phyloP scores from a whole-genome alignment of 2,329 filamentous ascomycete genomes.

The Penicillium frequentans region DNA sequence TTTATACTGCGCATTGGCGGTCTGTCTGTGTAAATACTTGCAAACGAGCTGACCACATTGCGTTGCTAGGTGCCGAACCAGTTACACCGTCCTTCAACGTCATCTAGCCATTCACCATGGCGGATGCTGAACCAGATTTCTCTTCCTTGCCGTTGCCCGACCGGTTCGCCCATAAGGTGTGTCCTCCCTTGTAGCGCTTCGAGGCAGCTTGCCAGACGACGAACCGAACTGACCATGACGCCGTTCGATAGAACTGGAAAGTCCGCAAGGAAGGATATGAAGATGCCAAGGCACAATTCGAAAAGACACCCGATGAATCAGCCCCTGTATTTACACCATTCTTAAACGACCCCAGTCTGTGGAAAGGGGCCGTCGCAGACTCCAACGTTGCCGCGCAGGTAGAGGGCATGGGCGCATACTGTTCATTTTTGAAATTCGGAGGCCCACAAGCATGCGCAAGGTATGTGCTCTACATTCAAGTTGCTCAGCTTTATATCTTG shows the following conservation, averaged over 20 bases:
- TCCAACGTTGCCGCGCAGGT: constrained; percentile 97
- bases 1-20: background rate
- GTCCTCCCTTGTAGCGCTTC: constrained; percentile 1
- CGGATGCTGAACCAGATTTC: constrained; percentile 45
- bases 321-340: constrained; percentile 87
- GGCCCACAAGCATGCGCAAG: constrained; percentile 75
- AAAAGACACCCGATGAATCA: constrained; percentile 77
- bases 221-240: constrained; percentile 20
- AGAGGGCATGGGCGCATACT: constrained; percentile 84
- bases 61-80: background rate
- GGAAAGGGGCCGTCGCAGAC: constrained; percentile 90
- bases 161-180: constrained; percentile 45
- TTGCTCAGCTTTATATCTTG: background rate
- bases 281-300: constrained; percentile 84
- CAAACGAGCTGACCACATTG: constrained; percentile 4
- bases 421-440: constrained; percentile 88
- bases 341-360: constrained; percentile 76
- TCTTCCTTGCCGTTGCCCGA: constrained; percentile 44
- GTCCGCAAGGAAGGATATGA: constrained; percentile 94
- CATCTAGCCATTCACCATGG: constrained; percentile 32
- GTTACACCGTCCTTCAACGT: background rate
- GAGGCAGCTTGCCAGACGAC: background rate
- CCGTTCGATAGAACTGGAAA: constrained; percentile 74
- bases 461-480: constrained; percentile 35
- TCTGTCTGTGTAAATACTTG: background rate